phyloP scores from a whole-genome alignment of 2,329 filamentous ascomycete genomes.

The Mycosphaerella sp. region DNA sequence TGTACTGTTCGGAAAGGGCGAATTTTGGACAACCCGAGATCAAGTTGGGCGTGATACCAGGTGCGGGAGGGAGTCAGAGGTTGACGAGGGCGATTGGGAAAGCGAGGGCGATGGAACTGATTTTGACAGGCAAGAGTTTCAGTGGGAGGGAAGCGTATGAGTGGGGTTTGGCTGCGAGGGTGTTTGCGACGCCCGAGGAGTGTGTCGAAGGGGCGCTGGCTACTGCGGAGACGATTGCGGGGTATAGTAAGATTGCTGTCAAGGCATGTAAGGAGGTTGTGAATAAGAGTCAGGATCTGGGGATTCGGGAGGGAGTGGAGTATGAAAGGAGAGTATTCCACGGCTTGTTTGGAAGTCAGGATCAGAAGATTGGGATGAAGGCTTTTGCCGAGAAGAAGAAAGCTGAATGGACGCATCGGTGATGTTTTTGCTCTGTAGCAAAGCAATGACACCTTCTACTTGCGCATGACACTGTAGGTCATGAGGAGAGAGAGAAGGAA shows the following conservation, averaged over 20 bases:
- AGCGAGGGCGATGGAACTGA: conserved; percentile 82
- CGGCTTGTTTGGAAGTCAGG: conserved; percentile 81
- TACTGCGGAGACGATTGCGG: conserved; percentile 83
- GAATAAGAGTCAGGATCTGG: conserved; percentile 93
- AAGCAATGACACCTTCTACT: neutral
- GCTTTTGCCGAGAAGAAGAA: conserved; percentile 95
- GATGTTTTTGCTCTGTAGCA: neutral
- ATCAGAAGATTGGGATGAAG: conserved; percentile 92
- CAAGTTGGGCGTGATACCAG: conserved; percentile 87
- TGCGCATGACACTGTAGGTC: too few relatives aligned
- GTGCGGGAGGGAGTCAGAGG: conserved; percentile 84
- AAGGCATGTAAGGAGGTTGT: conserved; percentile 96
- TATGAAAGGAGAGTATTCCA: conserved; percentile 94
- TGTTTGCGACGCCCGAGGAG: conserved; percentile 73
- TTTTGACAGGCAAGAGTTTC: conserved; percentile 79
- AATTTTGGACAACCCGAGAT: conserved; percentile 97
- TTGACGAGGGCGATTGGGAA: conserved; percentile 65
- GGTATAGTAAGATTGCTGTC: conserved; percentile 78
- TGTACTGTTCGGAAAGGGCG: conserved; percentile 80
- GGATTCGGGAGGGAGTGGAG: conserved; percentile 83
- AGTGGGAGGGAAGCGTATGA: conserved; percentile 74
- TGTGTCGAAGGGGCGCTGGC: conserved; percentile 73
- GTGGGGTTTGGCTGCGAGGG: conserved; percentile 83
- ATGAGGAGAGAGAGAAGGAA: too few relatives aligned
- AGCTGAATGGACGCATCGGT: conserved; percentile 76